Evolutionary conservation across 345 rosid species (phyloP), one percentile per base, ranked within the genome.

Genomic region (Stellera chamaejasme): DNA sequence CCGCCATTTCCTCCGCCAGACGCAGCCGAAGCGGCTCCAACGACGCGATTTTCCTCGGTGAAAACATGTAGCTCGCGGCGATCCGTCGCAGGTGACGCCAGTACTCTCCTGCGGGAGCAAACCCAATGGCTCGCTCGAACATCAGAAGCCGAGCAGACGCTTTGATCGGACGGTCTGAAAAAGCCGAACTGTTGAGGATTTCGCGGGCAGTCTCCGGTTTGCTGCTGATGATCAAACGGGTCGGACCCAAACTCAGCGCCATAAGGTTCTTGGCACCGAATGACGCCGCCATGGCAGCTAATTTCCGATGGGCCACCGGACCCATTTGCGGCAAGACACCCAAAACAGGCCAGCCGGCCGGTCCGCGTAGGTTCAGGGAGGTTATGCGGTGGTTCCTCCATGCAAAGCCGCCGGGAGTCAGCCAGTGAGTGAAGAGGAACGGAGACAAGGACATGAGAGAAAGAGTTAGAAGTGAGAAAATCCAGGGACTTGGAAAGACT

Each of bases 41-140:
- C 0, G 51, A 42, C 5, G 69, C 53, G 13, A 84, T 71, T 55
- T 71, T 79, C 67, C 64, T 63, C 0, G 82, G 86, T 16, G 86
- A 79, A 71, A 85, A 80, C 86, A 82, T 75, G 58, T 76, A 62
- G 48, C 50, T 74, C 1, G 78, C 69, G 0, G 88, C 84, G 10
- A 85, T 63, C 60, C 73, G 45, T 2, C 88, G 79, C 0, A 85
- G 71, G 50, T 71, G 75, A 25, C 79, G 71, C 93, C 88, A 85
- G 27, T 85, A 75, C 12, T 67, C 48, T 2, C 86, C 86, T 0
- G 72, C 58, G 23, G 88, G 82, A 23, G 93, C 85, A 28, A 82
- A 85, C 7, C 88, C 92, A 44, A 85, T 79, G 63, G 93, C 93
- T 8, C 84, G 78, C 63, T 82, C 84, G 43, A 85, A 85, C 86